Base-by-base conservation (phyloP, 768 basidiomycete species). In the Leccinum variicolor region DNA sequence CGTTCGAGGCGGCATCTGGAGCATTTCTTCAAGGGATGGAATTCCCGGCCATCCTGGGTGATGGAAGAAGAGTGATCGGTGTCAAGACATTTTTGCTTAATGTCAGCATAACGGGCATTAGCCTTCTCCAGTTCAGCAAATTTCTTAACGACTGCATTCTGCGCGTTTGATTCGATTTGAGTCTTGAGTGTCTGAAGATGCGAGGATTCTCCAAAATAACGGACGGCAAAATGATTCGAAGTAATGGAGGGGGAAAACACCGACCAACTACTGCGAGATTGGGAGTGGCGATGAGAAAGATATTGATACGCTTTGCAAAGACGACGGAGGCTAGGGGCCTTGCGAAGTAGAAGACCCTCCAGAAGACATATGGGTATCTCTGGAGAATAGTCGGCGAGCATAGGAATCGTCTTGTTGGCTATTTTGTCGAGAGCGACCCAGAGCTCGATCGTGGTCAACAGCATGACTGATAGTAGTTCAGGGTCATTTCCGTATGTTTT, bases 391-490 rank as follows among this genome's bases (percentile, higher is more conserved):
- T 73, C 54, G 1, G 28, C 51, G 9, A 75, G 52, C 7, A 76
- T 56, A 6, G 73, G 68, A 21, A 61, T 64, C 14, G 59, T 53
- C 7, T 15, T 47, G 26, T 64, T 41, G 0, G 57, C 59, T 9
- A 70, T 19, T 14, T 56, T 68, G 56, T 75, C 75, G n/a, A 76
- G 55, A 0, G 67, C 75, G 5, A 73, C 53, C 75, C 73, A 75
- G 23, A 75, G 69, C 29, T 80, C 76, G 6, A 67, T 33, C 19
- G 49, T 48, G 0, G 66, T 67, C 41, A 83, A 65, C 46, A 82
- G 61, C 74, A 82, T 77, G 3, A 76, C 53, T 0, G 80, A 81
- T 6, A 68, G 45, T 26, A 69, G 57, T 49, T 80, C 78, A 8
- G 78, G 74, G 28, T 72, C 76, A 6, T 58, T 60, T 8, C 53